A percentile compares a stretch with the other conserved stretches of the same genome.
Evolutionary conservation across 768 basidiomycete genomes (phyloP).

Genomic region (Cyclocybe aegerita): DNA sequence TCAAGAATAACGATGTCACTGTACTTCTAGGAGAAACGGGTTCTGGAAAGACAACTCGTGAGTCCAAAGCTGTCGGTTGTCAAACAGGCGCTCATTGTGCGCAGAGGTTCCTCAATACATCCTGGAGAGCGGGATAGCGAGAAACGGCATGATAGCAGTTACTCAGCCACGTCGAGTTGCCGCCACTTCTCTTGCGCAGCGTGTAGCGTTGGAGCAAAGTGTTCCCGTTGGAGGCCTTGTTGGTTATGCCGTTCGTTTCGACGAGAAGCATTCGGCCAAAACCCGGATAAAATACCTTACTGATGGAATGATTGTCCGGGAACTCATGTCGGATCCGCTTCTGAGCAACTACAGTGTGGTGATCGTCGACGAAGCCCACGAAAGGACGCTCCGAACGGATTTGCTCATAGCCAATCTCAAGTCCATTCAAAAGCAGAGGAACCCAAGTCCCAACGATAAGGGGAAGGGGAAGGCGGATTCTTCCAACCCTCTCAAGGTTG

Average conservation of each 20-base stretch:
- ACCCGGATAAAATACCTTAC: constrained; percentile 96
- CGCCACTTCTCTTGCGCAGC: constrained; percentile 88
- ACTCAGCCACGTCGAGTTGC: constrained; percentile 97
- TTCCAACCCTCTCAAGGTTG: constrained; percentile 77
- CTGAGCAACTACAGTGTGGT: constrained; percentile 84
- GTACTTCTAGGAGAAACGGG: constrained; percentile 96
- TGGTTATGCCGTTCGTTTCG: constrained; percentile 96
- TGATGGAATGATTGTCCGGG: constrained; percentile 96
- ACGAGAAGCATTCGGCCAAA: constrained; percentile 67
- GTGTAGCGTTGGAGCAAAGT: constrained; percentile 86
- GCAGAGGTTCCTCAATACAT: constrained; percentile 96
- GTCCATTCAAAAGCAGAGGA: constrained; percentile 69
- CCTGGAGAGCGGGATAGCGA: constrained; percentile 75
- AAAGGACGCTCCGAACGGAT: constrained; percentile 92
- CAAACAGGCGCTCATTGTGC: not conserved
- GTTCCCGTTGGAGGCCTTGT: constrained; percentile 72
- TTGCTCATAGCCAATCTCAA: constrained; percentile 90
- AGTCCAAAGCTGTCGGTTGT: constrained; percentile 30
- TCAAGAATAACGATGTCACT: constrained; percentile 77
- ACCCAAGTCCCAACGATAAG: constrained; percentile 35
- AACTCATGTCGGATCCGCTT: constrained; percentile 77
- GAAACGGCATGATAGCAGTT: constrained; percentile 77
- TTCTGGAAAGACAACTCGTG: constrained; percentile 98
- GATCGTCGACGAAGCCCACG: constrained; percentile 96
- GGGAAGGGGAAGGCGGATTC: constrained; percentile 44